Evolutionary conservation across 805 yeast genomes (phyloP), one percentile per base, ranked within the genome.

Genomic region (Candida pseudofarinosa): DNA sequence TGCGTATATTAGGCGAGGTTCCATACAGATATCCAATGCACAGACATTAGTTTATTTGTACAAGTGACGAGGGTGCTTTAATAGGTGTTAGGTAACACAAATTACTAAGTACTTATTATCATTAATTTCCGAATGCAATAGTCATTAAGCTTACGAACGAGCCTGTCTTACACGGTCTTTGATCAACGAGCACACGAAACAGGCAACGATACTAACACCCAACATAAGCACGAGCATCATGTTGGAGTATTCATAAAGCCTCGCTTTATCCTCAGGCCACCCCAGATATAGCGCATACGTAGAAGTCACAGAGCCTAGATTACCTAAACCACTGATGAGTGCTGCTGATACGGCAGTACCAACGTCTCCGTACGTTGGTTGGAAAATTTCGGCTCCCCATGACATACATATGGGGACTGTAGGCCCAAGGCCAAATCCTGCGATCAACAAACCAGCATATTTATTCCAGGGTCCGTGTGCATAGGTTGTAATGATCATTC

Each of bases 401-500:
- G 95, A 77, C 95, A 88, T 88, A 54, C 82, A 75, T 32, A 85
- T 87, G 19, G 96, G 96, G 12, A 87, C 95, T 0, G 96, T 88
- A 16, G 96, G 93, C 8, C 96, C 96, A 39, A 88, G 72, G 0
- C 96, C 96, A 51, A 82, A 85, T 0, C 96, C 96, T 4, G 87
- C 81, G 56, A 88, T 80, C 47, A 88, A 70, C 41, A 88, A 69
- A 0, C 96, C 96, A 5, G 80, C 95, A 59, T 86, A 88, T 52
- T 79, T 76, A 44, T 77, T 73, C 96, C 96, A 88, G 19, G 80
- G 65, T 3, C 80, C 82, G 8, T 69, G 67, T 0, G 95, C 93
- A 57, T 71, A 88, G 0, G 95, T 87, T 14, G 85, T 80, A 23
- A 87, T 88, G 38, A 85, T 62, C 63, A 88, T 64, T 2, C 96